Base-by-base conservation (phyloP, 2,329 filamentous ascomycete genomes). In the Fonsecaea pedrosoi region DNA sequence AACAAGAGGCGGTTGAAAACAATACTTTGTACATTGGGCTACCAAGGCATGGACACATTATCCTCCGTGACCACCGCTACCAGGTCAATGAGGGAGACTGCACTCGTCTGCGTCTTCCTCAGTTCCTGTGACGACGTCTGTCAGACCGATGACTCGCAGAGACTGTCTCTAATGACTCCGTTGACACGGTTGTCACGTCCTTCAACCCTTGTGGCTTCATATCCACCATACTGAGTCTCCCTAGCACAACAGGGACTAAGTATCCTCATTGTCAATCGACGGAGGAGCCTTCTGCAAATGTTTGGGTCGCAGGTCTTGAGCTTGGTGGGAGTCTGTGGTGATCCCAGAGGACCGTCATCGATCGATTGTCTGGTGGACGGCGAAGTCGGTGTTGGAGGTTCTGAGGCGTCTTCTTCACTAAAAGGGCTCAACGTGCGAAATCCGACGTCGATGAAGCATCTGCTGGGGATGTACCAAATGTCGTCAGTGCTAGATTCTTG, bases 1-100 rank as follows among this genome's bases (percentile, higher is more conserved):
- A 30, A 74, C 69, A 67, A 69, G 65, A 65, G 71, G 70, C 48
- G 71, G 71, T 45, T 74, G 69, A 72, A 53, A 55, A 61, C 9
- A 42, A 3, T n/a, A 6, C 18, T 21, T 42, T 53, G 12, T 54
- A 38, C 34, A 32, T 58, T 45, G 18, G 34, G 30, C 32, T 3
- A 9, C n/a, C 45, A 60, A 60, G n/a, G 12, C 37, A 60, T 60
- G 21, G 58, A 30, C 37, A 62, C 32, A 9, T 13, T n/a, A 21
- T 21, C 32, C 35, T 45, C 37, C 32, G 25, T 21, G 18, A 21
- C 18, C 37, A 13, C 13, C 3, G 6, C 2, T 50, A 50, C 21
- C 3, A 12, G 5, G 10, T 50, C 45, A 25, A 50, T 3, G 18
- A 1, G 21, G 45, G 12, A 13, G 25, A 4, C 10, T 1, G 45